phyloP scores from a whole-genome alignment of 2,329 filamentous ascomycete species.

The Talaromyces marneffei region DNA sequence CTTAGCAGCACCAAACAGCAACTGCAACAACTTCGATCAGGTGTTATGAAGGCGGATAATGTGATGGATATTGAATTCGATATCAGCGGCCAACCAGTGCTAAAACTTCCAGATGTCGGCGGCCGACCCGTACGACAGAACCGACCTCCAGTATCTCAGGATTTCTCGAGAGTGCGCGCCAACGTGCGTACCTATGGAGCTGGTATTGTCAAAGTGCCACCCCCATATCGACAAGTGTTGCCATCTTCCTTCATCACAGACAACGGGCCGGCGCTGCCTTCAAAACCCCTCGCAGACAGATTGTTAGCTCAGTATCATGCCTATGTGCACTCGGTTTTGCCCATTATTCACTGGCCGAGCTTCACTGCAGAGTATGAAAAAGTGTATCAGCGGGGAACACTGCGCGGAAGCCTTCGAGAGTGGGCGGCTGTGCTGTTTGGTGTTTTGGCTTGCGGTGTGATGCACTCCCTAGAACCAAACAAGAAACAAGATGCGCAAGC shows the following conservation, averaged over 20 bases:
- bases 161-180: constrained; percentile 64
- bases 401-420: constrained; percentile 57
- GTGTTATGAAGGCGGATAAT: constrained; percentile 50
- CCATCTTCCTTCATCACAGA: constrained; percentile 46
- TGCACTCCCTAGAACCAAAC: constrained; percentile 59
- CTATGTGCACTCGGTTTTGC: constrained; percentile 72
- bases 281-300: constrained; percentile 62
- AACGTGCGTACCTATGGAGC: constrained; percentile 69
- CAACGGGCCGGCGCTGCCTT: constrained; percentile 61
- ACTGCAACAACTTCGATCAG: constrained; percentile 66
- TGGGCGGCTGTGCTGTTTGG: constrained; percentile 79
- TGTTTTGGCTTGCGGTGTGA: constrained; percentile 72
- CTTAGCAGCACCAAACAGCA: constrained; percentile 73
- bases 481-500: constrained; percentile 56
- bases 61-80: constrained; percentile 40
- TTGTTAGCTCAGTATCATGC: constrained; percentile 70
- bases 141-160: constrained; percentile 56
- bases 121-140: constrained; percentile 60
- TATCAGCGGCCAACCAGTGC: constrained; percentile 38
- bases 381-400: constrained; percentile 62
- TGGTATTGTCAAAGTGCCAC: constrained; percentile 74
- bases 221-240: constrained; percentile 55
- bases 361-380: constrained; percentile 72
- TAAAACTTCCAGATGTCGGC: constrained; percentile 60
- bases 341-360: constrained; percentile 80